These are phyloP conservation scores for Phialemoniopsis sp. DNA, from an alignment of 2,329 filamentous ascomycete genomes.

Conservation along the genomic window DNA sequence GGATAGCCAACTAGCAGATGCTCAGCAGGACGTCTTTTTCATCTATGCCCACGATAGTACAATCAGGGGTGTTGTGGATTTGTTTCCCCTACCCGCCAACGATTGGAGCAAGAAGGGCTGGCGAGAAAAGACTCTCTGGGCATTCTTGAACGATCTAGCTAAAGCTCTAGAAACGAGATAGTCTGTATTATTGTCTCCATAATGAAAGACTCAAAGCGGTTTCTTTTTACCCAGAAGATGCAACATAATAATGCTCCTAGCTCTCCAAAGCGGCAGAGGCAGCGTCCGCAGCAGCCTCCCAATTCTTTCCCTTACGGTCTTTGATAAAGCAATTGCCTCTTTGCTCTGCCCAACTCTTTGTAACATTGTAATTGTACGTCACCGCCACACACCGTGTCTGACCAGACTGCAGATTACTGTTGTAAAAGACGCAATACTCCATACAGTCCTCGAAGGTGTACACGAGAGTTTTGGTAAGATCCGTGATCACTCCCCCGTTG, in stretches of 20 bases:
- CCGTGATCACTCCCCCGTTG: not conserved
- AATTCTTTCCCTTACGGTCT: not conserved
- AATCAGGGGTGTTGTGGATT: conserved; percentile 7
- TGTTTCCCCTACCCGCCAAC: conserved; percentile 10
- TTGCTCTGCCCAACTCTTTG: not conserved
- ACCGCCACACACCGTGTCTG: conserved; percentile 1
- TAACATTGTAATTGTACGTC: conserved; percentile 2
- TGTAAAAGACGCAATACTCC: not conserved
- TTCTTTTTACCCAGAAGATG: too few species aligned
- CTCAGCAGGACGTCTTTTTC: conserved; percentile 9
- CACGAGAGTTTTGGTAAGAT: not conserved
- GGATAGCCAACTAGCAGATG: conserved; percentile 11
- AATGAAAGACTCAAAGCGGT: too few species aligned
- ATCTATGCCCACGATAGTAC: conserved; percentile 12
- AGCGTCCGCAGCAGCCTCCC: too few species aligned
- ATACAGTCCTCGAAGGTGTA: conserved; percentile 2
- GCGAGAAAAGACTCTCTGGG: conserved; percentile 10
- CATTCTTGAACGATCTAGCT: conserved; percentile 9
- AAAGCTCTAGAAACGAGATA: too few species aligned
- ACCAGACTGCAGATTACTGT: not conserved
- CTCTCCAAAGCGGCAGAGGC: too few species aligned
- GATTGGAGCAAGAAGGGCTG: conserved; percentile 9
- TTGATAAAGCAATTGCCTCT: not conserved
- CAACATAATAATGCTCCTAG: too few species aligned
- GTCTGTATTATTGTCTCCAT: too few species aligned